These are phyloP conservation scores for Coelastrella sp. DNA, from an alignment of 139 green algal genomes.

Conservation along the genomic window DNA sequence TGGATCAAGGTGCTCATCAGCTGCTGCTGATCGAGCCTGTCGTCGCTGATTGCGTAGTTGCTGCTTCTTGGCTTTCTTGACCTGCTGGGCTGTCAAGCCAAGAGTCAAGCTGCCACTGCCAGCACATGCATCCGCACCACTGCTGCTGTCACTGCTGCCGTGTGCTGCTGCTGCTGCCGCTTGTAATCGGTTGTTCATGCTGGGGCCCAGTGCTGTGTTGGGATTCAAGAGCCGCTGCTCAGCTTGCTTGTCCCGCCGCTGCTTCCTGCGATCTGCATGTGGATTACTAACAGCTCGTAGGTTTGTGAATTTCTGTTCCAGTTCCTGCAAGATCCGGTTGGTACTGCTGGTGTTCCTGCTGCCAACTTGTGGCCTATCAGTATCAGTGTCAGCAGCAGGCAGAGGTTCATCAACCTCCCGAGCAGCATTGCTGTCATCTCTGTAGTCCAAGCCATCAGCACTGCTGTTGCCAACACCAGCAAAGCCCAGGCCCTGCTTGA, in stretches of 20 bases:
- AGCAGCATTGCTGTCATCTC: not conserved
- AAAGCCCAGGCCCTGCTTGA: no score
- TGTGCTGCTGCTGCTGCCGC: not conserved
- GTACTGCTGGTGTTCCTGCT: not conserved
- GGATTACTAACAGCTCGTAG: not conserved
- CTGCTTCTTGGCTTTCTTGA: constrained; percentile 50
- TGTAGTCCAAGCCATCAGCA: not conserved
- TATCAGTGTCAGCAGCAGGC: not conserved
- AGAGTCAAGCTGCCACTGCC: constrained; percentile 4
- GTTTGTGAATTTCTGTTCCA: constrained; percentile 19
- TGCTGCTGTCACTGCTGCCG: not conserved
- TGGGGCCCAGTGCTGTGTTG: not conserved
- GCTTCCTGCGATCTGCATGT: constrained; percentile 1
- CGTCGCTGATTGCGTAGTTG: constrained; percentile 51
- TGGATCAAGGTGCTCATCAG: not conserved
- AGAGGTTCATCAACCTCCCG: no score
- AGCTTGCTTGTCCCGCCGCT: not conserved
- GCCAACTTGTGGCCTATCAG: not conserved
- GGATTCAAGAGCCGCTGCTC: not conserved
- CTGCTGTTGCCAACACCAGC: not conserved
- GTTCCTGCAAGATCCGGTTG: not conserved
- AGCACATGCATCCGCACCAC: no score
- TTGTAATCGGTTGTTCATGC: not conserved
- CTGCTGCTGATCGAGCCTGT: constrained; percentile 17
- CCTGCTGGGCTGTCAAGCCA: constrained; percentile 46